Percentiles rank a stretch among this genome's conserved stretches.
Evolutionary conservation across 192 early-diverging fungal species (phyloP).

Genomic region (Piromyces sp.): DNA sequence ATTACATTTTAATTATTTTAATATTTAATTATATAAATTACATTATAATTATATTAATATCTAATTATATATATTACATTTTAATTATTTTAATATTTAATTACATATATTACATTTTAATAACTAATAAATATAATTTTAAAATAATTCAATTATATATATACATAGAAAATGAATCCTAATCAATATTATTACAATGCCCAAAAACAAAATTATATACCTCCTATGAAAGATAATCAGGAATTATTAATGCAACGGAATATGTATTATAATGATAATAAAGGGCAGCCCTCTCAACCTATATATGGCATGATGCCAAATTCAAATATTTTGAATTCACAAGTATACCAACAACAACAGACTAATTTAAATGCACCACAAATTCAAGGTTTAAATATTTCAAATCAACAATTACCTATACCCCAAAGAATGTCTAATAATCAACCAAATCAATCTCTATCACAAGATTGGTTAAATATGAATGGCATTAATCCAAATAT

Average conservation of each 20-base stretch:
- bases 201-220: background rate
- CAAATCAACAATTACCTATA: background rate
- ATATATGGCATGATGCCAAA: background rate
- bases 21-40: no score
- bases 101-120: no score
- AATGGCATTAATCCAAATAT: background rate
- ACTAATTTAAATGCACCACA: background rate
- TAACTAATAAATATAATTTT: no score
- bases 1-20: no score
- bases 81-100: no score
- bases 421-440: background rate
- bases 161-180: background rate
- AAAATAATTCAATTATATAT: no score
- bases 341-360: background rate
- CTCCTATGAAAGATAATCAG: background rate
- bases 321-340: background rate
- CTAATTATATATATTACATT: no score
- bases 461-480: background rate
- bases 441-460: background rate
- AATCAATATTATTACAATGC: background rate
- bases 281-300: background rate
- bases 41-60: no score
- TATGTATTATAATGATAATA: background rate
- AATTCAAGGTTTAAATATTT: background rate
- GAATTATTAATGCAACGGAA: background rate